phyloP scores from a whole-genome alignment of 2,329 filamentous ascomycete species.

The Neurospora sp. region DNA sequence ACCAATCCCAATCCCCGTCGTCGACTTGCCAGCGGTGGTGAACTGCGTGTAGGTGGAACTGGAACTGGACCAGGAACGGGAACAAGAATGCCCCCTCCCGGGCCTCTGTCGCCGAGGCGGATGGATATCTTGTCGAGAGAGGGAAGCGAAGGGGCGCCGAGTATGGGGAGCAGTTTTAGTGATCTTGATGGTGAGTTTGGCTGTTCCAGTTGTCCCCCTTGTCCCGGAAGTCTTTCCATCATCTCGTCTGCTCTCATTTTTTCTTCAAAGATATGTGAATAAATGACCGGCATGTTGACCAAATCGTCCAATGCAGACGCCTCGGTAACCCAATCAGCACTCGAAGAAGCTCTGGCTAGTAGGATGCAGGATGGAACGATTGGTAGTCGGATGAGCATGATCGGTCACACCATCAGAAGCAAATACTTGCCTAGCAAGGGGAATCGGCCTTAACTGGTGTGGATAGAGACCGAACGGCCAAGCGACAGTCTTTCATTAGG shows the following conservation, averaged over 20 bases:
- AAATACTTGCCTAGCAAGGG: slow-evolving; percentile 38
- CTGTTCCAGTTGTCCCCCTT: no score
- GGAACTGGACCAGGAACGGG: not conserved
- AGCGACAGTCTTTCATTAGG: not conserved
- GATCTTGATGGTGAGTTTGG: slow-evolving; percentile 60
- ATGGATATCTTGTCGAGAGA: slow-evolving; percentile 50
- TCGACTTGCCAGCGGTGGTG: not conserved
- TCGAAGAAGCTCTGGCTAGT: slow-evolving; percentile 69
- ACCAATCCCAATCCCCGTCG: slow-evolving; percentile 22
- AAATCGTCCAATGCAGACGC: slow-evolving; percentile 43
- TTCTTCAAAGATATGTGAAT: no score
- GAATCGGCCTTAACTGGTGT: slow-evolving; percentile 8
- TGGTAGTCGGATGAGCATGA: slow-evolving; percentile 55
- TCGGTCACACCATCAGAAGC: slow-evolving; percentile 57
- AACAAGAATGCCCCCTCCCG: slow-evolving; percentile 12
- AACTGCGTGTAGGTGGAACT: not conserved
- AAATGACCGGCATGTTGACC: not conserved
- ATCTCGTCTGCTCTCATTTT: no score
- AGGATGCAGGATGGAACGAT: slow-evolving; percentile 56
- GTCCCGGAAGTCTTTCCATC: no score
- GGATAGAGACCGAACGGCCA: not conserved
- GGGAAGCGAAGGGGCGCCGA: slow-evolving; percentile 64
- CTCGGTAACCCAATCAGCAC: slow-evolving; percentile 68
- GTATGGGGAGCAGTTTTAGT: slow-evolving; percentile 79
- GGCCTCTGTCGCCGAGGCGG: slow-evolving; percentile 48